These are phyloP conservation scores for Penicillium polonicum DNA, from an alignment of 2,329 filamentous ascomycete species.

Conservation along the genomic window DNA sequence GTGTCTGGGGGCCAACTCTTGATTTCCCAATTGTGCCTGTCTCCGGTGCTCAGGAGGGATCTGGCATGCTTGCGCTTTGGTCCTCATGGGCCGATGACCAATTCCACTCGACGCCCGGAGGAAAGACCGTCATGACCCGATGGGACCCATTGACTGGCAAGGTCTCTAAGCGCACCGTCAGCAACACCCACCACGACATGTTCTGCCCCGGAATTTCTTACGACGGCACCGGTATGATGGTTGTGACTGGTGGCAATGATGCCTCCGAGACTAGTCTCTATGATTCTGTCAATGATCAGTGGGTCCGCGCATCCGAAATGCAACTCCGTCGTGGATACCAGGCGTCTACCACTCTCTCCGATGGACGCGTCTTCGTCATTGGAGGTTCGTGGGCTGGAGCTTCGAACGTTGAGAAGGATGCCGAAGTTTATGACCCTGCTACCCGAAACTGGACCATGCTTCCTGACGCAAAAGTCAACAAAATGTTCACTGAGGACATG, in stretches of 20 bases:
- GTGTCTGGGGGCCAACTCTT: constrained; percentile 28
- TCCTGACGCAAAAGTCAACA: constrained; percentile 50
- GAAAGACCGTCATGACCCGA: constrained; percentile 18
- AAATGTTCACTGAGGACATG: constrained; percentile 43
- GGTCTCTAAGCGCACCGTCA: constrained; percentile 17
- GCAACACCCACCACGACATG: constrained; percentile 31
- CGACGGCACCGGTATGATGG: constrained; percentile 49
- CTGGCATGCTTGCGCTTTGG: constrained; percentile 19
- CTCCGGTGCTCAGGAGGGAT: constrained; percentile 21
- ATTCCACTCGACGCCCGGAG: constrained; percentile 17
- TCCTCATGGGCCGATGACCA: constrained; percentile 18
- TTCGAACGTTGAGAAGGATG: constrained; percentile 51
- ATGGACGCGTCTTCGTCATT: constrained; percentile 58
- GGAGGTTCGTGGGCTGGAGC: constrained; percentile 58
- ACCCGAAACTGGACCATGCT: constrained; percentile 51
- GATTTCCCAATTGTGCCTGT: constrained; percentile 30
- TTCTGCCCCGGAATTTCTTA: constrained; percentile 50
- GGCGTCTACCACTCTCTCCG: constrained; percentile 49
- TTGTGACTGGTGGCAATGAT: constrained; percentile 56
- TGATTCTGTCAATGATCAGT: constrained; percentile 5
- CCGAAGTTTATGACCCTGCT: constrained; percentile 53
- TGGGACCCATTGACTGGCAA: constrained; percentile 11
- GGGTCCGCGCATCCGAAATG: constrained; percentile 45
- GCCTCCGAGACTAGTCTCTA: constrained; percentile 51
- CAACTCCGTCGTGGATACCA: constrained; percentile 55